Base-by-base conservation (phyloP, 768 basidiomycete species). In the Tylopilus sp. region DNA sequence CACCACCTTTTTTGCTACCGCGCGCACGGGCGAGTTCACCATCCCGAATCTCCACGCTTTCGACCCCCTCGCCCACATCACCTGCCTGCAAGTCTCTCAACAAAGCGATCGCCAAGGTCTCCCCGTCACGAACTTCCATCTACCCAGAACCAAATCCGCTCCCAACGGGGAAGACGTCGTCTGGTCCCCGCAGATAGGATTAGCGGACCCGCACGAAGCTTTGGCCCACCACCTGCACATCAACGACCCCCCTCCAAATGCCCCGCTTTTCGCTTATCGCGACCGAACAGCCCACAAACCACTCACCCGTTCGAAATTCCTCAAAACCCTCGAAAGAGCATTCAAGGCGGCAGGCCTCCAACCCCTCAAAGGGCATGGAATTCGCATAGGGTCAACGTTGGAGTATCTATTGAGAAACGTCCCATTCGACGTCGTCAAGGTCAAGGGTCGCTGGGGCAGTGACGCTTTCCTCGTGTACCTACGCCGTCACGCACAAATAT, bases 331-430 rank as follows among this genome's bases (percentile, higher is more conserved):
- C n/a, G 34, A 36, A 17, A 21, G 16, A 3, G 22, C 30, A 2
- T 9, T 33, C 2, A 7, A 1, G 0, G 16, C 21, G 0, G 45
- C 31, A 0, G 30, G 21, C 9, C 30, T 16, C 4, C 8, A 19
- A 4, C 31, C 21, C 0, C 16, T 45, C 0, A 24, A 24, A 8
- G 45, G 45, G 0, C 22, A 33, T 7, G 17, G 31, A 8, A 46
- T 46, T 5, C 10, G 22, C 7, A 46, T 46, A 2, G 22, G 30
- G 4, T 21, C 45, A 3, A 33, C 30, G 0, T 11, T 46, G 0
- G 31, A 33, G 7, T 46, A 46, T 22, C 11, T 46, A 6, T 16
- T 45, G 0, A 6, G 7, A 4, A 44, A 29, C 3, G 8, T 44
- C 7, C 43, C 43, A 2, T 45, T 45, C 4, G 21, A 45, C 5